Base-by-base conservation (phyloP, 495 filamentous ascomycete species). In the Penicillium atrosanguineum region DNA sequence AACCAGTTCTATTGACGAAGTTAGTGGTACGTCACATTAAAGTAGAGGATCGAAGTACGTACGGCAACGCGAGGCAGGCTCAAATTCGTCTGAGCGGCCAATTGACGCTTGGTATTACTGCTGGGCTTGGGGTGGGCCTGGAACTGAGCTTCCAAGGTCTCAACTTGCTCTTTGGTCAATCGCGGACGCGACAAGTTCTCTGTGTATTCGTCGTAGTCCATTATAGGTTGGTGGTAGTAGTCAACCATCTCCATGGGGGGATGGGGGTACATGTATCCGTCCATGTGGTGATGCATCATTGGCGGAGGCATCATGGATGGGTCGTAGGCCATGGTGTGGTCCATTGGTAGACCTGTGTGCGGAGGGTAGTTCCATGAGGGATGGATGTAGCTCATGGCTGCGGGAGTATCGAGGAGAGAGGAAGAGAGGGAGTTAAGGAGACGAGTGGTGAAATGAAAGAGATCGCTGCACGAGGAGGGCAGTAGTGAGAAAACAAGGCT, bases 111-210 rank as follows among this genome's bases (percentile, higher is more conserved):
- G 40, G 80, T 79, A 50, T 84, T 84, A 68, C 85, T 91, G 58
- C 81, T 88, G 3, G 89, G 89, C 68, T 91, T 93, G 39, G 83
- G 84, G 60, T 89, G 86, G 54, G 87, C 81, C 56, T 83, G 76
- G 60, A 91, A 93, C 43, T 90, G 83, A 18, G 79, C 75, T 61
- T 93, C 89, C 46, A 93, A 68, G 19, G 84, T 80, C 55, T 89
- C 87, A 23, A 91, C 84, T 74, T 93, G 89, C 51, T 91, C 88
- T 70, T 90, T 90, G 43, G 88, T 87, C 61, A 93, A 77, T 21
- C 88, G 79, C 12, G 89, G 87, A 43, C 79, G 74, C 11, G 75
- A 80, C 29, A 79, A 64, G 47, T 77, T 79, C 56, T 83, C 79
- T 39, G 72, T 64, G 57, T 76, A 75, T 64, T 76, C 71, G 48